Conservation (phyloP, 257 asterid genomes). For the Jasminum sambac region DNA sequence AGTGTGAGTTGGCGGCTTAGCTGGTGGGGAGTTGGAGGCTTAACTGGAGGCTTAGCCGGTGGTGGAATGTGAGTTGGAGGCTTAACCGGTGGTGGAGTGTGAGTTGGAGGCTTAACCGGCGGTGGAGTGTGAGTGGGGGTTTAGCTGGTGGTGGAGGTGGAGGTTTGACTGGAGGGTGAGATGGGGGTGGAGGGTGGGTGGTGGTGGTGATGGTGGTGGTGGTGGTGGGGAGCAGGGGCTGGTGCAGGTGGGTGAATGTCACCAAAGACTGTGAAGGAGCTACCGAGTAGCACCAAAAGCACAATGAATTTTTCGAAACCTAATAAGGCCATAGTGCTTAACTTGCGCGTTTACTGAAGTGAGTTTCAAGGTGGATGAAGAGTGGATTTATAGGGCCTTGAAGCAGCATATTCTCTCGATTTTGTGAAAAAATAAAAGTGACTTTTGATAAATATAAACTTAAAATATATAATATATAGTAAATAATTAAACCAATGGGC, state of each 20-base stretch:
- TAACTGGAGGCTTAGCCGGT: too few relatives aligned
- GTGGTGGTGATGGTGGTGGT: slow-evolving; percentile 27
- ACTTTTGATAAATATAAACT: not conserved
- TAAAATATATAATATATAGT: too few relatives aligned
- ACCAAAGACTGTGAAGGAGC: slow-evolving; percentile 21
- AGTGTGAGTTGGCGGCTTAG: too few relatives aligned
- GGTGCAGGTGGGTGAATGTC: not conserved
- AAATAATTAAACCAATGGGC: not conserved
- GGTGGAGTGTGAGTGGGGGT: too few relatives aligned
- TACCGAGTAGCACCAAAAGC: slow-evolving; percentile 30
- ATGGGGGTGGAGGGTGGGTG: slow-evolving; percentile 8
- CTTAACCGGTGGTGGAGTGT: too few relatives aligned
- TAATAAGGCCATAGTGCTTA: slow-evolving; percentile 32
- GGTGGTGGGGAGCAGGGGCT: slow-evolving; percentile 23
- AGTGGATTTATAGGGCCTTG: slow-evolving; percentile 23
- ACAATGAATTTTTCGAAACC: slow-evolving; percentile 15
- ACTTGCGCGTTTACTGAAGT: not conserved
- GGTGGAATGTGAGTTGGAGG: too few relatives aligned
- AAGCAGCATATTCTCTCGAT: not conserved
- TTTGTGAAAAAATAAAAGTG: not conserved
- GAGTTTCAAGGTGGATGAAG: not conserved
- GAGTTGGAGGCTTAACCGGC: too few relatives aligned
- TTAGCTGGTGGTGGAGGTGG: too few relatives aligned
- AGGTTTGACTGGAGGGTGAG: too few relatives aligned
- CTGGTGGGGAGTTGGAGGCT: too few relatives aligned